phyloP scores from a whole-genome alignment of 78 protist genomes.

The Dictyostelium purpureum region DNA sequence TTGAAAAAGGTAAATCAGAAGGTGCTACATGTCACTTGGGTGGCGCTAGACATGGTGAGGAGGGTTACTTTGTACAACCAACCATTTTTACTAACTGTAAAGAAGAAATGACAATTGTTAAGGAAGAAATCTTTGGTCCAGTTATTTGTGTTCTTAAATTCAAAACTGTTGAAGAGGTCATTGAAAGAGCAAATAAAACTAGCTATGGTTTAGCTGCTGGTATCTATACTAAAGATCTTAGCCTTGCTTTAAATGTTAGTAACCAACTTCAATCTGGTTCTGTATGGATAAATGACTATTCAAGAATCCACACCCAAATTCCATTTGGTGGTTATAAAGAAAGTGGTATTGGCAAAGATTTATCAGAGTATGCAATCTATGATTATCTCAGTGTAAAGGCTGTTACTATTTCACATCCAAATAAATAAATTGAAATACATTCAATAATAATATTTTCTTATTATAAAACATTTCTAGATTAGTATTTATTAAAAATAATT shows the following conservation, averaged over 20 bases:
- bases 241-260: slow-evolving; percentile 7
- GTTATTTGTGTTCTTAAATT: slow-evolving; percentile 69
- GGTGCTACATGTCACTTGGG: slow-evolving; percentile 66
- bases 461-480: too few relatives aligned
- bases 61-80: slow-evolving; percentile 81
- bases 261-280: slow-evolving; percentile 49
- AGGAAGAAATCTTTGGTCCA: slow-evolving; percentile 94
- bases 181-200: slow-evolving; percentile 81
- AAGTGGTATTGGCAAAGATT: slow-evolving; percentile 46
- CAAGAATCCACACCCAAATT: not conserved
- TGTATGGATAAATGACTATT: slow-evolving; percentile 54
- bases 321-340: slow-evolving; percentile 78
- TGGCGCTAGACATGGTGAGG: not conserved
- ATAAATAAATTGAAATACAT: too few relatives aligned
- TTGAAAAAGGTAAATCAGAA: slow-evolving; percentile 57
- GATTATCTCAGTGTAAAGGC: slow-evolving; percentile 22
- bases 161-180: slow-evolving; percentile 80
- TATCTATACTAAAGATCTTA: slow-evolving; percentile 75
- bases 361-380: slow-evolving; percentile 38
- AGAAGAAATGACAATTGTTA: slow-evolving; percentile 74
- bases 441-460: too few relatives aligned
- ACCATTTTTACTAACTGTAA: slow-evolving; percentile 79
- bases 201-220: slow-evolving; percentile 88
- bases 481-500: too few relatives aligned
- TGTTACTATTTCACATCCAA: slow-evolving; percentile 13